Evolutionary conservation across 2,329 filamentous ascomycete species (phyloP), one percentile per base, ranked within the genome.

Genomic region (Pseudopithomyces maydicus): DNA sequence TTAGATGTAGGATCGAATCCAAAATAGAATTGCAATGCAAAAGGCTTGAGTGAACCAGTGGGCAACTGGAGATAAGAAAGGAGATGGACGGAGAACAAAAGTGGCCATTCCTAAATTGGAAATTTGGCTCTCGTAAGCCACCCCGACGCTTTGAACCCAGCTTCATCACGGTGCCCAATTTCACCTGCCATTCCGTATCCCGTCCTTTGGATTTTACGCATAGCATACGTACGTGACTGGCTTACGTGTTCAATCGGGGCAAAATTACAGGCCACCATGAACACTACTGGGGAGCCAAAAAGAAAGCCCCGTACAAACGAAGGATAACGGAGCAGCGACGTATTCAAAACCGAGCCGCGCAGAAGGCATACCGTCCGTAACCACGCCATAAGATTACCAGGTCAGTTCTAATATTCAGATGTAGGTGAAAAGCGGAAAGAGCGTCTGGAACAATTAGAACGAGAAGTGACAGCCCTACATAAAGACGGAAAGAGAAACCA

Each of bases 281-380:
- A 59, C 3, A 42, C 32, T 33, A 20, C 43, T 26, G 39, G 50
- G 38, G 39, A 41, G 38, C 20, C 33, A 26, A 54, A 42, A 32
- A 56, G 26, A 52, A 49, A 35, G 29, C 49, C 17, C 57, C 58
- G 11, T 63, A 63, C 45, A 58, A 59, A 38, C 45, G 61, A 14
- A 63, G 48, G 32, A 54, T 61, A 38, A 63, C 61, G 15, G 58
- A 63, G 38, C 57, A 58, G 35, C 55, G 58, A 14, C 54, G 58
- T 5, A 14, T 54, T 17, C 61, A 63, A 39, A 63, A 61, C 41
- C 53, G 61, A 15, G 51, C 54, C 10, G 61, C 61, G 1, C 61
- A 63, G 23, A 49, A 49, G 22, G 53, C 33, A 12, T 61, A 57
- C 44, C 56, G 61, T 61, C 33, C 36, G 58, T 58, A 11, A 5